phyloP scores from a whole-genome alignment of 176 grass and related monocot species.

The Paspalum vaginatum region DNA sequence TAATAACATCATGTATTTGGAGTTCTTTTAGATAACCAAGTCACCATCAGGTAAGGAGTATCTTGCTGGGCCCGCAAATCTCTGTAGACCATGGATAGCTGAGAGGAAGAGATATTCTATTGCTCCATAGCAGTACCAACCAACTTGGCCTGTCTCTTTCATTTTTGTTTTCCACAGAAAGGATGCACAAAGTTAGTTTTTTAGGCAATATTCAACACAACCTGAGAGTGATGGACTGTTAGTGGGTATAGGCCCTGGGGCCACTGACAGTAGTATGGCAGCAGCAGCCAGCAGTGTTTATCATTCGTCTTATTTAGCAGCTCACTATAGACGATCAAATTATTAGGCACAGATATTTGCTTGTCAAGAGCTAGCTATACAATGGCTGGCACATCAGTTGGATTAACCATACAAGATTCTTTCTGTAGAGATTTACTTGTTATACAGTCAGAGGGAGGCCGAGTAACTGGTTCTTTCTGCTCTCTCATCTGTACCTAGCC shows the following conservation, averaged over 20 bases:
- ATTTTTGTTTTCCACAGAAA: constrained; percentile 25
- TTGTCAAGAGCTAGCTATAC: neutral
- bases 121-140: constrained; percentile 8
- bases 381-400: neutral
- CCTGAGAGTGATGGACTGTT: neutral
- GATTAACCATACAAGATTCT: neutral
- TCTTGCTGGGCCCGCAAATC: constrained; percentile 17
- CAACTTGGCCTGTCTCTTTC: constrained; percentile 44
- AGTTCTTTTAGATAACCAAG: neutral
- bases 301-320: neutral
- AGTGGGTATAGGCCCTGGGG: neutral
- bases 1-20: constrained; percentile 21
- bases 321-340: neutral
- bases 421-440: too few relatives aligned
- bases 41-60: constrained; percentile 37
- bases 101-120: constrained; percentile 40
- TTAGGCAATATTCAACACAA: constrained; percentile 32
- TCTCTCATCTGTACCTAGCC: neutral
- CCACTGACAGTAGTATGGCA: neutral
- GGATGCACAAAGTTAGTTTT: constrained; percentile 17
- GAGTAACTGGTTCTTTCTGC: neutral
- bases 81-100: constrained; percentile 27
- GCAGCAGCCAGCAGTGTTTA: neutral
- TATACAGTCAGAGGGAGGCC: neutral
- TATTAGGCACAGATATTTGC: neutral